Conservation (phyloP, 2,329 filamentous ascomycete species). For the Fusarium dimerum region DNA sequence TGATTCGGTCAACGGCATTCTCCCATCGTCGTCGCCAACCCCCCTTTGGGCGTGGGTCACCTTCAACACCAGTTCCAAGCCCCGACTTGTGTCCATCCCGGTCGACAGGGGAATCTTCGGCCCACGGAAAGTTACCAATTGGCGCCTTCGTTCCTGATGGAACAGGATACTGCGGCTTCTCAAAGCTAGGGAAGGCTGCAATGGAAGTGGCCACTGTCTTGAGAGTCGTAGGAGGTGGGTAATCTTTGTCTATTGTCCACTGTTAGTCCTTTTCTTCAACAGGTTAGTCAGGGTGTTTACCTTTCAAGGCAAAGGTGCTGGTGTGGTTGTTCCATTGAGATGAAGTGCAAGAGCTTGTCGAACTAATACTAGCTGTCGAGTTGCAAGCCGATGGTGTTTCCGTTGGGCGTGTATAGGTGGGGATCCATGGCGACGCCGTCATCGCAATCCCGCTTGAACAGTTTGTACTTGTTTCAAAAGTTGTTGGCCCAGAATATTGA, state of each 20-base stretch:
- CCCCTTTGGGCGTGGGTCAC: conserved; percentile 6
- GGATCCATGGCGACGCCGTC: conserved; percentile 7
- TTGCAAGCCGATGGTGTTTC: conserved; percentile 22
- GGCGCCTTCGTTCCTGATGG: conserved; percentile 17
- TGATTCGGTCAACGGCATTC: conserved; percentile 12
- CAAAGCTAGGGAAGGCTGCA: conserved; percentile 4
- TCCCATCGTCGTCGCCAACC: conserved; percentile 18
- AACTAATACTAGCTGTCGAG: conserved; percentile 21
- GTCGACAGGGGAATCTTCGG: conserved; percentile 37
- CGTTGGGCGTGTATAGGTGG: conserved; percentile 11
- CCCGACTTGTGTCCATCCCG: conserved; percentile 34
- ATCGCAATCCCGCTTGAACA: conserved; percentile 7
- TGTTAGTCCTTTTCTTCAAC: conserved; percentile 4
- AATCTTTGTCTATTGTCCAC: conserved; percentile 5
- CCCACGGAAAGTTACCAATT: conserved; percentile 38
- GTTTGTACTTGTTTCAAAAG: conserved; percentile 8
- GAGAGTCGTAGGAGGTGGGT: conserved; percentile 20
- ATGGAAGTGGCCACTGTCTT: conserved; percentile 19
- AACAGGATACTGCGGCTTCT: conserved; percentile 13
- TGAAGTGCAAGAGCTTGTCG: conserved; percentile 10
- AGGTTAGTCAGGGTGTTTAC: conserved; percentile 11
- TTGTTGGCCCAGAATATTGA: background rate
- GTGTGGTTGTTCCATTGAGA: conserved; percentile 21
- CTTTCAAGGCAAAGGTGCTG: conserved; percentile 8
- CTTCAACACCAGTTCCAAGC: conserved; percentile 23